A percentile compares a stretch with the other conserved stretches of the same genome.
These are phyloP conservation scores for Fusarium albidum DNA, from an alignment of 2,329 filamentous ascomycete genomes.

Conservation along the genomic window DNA sequence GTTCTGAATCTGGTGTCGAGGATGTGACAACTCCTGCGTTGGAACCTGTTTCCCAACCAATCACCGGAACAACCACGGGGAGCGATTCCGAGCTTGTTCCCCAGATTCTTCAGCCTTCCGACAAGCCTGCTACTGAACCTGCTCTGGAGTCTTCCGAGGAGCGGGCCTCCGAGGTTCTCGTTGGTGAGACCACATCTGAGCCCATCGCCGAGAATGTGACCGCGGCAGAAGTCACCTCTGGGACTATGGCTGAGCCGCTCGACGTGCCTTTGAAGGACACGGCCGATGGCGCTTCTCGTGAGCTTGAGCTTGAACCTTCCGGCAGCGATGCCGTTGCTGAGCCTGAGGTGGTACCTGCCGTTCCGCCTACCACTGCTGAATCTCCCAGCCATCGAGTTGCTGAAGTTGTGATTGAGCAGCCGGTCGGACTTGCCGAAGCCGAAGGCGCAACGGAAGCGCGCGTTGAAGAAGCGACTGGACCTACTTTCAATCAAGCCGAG, in stretches of 20 bases:
- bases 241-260: constrained; percentile 2
- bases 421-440: constrained; percentile 5
- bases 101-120: constrained; percentile 13
- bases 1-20: not conserved
- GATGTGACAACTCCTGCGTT: constrained; percentile 1
- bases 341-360: not conserved
- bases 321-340: not conserved
- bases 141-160: not conserved
- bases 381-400: not conserved
- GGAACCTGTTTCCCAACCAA: constrained; percentile 1
- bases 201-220: not conserved
- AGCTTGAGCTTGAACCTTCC: not conserved
- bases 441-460: not conserved
- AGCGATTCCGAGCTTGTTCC: not conserved
- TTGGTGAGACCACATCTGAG: not conserved
- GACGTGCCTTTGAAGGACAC: constrained; percentile 1
- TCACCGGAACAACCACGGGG: not conserved
- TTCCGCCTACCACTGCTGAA: not conserved
- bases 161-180: not conserved
- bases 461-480: not conserved
- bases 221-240: not conserved
- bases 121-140: not conserved
- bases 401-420: constrained; percentile 4
- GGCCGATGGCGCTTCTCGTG: not conserved
- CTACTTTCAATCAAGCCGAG: constrained; percentile 23